Base-by-base conservation (phyloP, 2,329 filamentous ascomycete genomes). In the Nigrospora sphaerica region DNA sequence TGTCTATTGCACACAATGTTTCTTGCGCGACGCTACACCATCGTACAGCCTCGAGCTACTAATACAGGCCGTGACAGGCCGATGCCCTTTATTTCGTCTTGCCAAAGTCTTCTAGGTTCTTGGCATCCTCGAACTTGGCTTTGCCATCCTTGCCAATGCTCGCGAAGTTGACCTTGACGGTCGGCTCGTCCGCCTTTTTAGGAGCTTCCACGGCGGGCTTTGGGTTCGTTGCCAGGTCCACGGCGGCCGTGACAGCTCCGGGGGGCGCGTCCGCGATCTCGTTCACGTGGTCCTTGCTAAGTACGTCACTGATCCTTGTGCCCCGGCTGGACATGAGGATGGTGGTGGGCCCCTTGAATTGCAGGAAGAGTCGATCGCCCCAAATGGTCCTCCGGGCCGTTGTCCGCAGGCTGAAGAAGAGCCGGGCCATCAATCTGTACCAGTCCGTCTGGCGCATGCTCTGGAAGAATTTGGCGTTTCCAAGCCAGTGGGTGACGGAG, bases 291-390 rank as follows among this genome's bases (percentile, higher is more conserved):
- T 83, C 78, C 28, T 77, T 74, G 5, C 84, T 88, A 53, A 98
- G 72, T 3, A 87, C 79, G 53, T 98, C 92, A 45, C 80, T 82
- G 38, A 95, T 70, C 14, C 86, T 77, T 18, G 88, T 80, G 13
- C 84, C 90, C n/a, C 92, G 81, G 44, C 89, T 95, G 52, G 95
- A 95, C 58, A 98, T 73, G 38, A 97, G 75, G 42, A 98, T 79
- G 2, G 87, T 96, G 6, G 80, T 80, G 2, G 93, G 93, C 0
- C 93, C 93, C 47, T 84, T 79, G 62, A 98, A 96, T 60, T 88
- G 86, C 32, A 98, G 72, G 67, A 97, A 97, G 23, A 97, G 73
- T 67, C 92, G 73, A 62, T 98, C 93, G 18, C 93, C 93, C 88
- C 90, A 97, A 47, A 98, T 86, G 1, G 88, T 88, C 58, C 87